Conservation (phyloP, 2,329 filamentous ascomycete genomes). For the Fusarium solani-melongenae region DNA sequence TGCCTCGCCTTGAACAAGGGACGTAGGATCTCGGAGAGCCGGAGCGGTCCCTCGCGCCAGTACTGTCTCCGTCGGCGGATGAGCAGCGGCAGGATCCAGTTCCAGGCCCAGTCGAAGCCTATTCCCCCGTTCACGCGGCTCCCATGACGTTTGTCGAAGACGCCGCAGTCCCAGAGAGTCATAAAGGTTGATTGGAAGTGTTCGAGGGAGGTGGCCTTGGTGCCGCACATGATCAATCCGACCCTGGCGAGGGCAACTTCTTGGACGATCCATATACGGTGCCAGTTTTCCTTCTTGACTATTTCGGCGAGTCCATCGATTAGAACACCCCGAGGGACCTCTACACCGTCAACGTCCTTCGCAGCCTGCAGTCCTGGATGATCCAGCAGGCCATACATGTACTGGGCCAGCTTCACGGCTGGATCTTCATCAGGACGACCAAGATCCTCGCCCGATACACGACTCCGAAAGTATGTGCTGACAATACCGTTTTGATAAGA, state of each 20-base stretch:
- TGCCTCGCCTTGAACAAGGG: neutral
- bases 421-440: neutral
- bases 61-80: neutral
- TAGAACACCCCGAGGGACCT: neutral
- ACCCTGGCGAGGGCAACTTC: neutral
- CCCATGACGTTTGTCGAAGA: neutral
- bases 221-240: neutral
- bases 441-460: neutral
- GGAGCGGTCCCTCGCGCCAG: neutral
- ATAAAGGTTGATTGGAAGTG: neutral
- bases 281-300: neutral
- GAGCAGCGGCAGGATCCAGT: neutral
- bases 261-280: neutral
- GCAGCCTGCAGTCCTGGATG: neutral
- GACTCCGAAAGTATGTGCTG: neutral
- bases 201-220: neutral
- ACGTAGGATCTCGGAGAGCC: neutral
- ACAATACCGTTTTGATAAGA: neutral
- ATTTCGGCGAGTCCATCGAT: neutral
- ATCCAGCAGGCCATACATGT: neutral
- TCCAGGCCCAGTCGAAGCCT: neutral
- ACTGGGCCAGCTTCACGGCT: neutral
- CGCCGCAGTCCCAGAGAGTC: neutral
- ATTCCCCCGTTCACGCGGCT: neutral
- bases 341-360: neutral